A percentile compares a stretch with the other conserved stretches of the same genome.
These are phyloP conservation scores for Collybiopsis confluens DNA, from an alignment of 768 basidiomycete species.

Conservation along the genomic window DNA sequence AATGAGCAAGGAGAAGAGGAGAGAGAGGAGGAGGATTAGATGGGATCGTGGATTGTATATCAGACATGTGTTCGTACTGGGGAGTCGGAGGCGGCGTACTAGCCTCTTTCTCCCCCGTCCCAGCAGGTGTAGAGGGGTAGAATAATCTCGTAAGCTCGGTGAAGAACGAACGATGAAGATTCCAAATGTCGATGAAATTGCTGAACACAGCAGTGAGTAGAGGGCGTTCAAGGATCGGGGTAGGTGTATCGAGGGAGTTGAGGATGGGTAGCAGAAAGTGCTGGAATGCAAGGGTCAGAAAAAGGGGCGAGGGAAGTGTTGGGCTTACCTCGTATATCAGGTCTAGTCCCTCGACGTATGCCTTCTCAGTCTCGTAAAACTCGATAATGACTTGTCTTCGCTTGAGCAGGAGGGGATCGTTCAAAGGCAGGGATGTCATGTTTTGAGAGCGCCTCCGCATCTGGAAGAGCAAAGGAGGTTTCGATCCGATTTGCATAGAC, in stretches of 20 bases:
- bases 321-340: slow-evolving; percentile 76
- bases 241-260: slow-evolving; percentile 56
- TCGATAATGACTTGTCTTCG: slow-evolving; percentile 71
- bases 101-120: neutral
- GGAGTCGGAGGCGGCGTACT: slow-evolving; percentile 13
- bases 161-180: slow-evolving; percentile 74
- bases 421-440: slow-evolving; percentile 26
- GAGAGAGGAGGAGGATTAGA: slow-evolving; percentile 44
- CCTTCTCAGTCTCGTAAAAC: slow-evolving; percentile 76
- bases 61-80: slow-evolving; percentile 12
- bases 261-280: slow-evolving; percentile 83
- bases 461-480: neutral
- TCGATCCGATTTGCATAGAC: slow-evolving; percentile 1
- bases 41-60: slow-evolving; percentile 28
- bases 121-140: slow-evolving; percentile 16
- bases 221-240: slow-evolving; percentile 56
- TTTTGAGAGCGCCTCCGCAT: neutral
- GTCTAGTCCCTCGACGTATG: slow-evolving; percentile 79
- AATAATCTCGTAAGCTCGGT: slow-evolving; percentile 49
- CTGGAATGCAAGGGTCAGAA: slow-evolving; percentile 31
- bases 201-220: slow-evolving; percentile 75
- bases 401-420: slow-evolving; percentile 51
- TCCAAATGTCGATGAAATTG: slow-evolving; percentile 91
- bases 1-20: slow-evolving; percentile 69
- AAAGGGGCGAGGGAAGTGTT: slow-evolving; percentile 11